Conservation (phyloP, 177 flowering plant species). For the Vitis hybrid region DNA sequence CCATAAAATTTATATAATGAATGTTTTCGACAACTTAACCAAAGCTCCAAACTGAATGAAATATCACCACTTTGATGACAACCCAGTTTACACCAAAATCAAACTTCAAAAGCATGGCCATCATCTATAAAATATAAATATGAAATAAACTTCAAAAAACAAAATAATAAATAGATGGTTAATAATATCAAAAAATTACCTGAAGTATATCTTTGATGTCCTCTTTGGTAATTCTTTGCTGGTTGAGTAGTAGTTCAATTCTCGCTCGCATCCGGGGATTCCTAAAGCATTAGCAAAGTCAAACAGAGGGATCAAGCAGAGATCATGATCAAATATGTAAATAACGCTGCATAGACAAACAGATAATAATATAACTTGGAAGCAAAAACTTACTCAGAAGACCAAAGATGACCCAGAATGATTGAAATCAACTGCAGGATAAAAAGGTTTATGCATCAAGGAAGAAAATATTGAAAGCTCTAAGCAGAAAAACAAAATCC, state of each 20-base stretch:
- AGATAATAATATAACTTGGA: not conserved
- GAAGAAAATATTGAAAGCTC: slow-evolving; percentile 1
- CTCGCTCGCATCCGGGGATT: slow-evolving; percentile 77
- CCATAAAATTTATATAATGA: no score
- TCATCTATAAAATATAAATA: no score
- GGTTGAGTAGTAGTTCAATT: slow-evolving; percentile 83
- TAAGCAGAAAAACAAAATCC: not conserved
- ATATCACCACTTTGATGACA: no score
- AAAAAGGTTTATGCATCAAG: slow-evolving; percentile 2
- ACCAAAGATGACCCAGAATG: slow-evolving; percentile 94
- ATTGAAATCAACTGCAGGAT: slow-evolving; percentile 81
- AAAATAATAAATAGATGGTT: no score
- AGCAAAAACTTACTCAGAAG: slow-evolving; percentile 78
- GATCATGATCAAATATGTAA: not conserved
- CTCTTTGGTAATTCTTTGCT: slow-evolving; percentile 68
- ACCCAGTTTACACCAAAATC: no score
- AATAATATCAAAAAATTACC: slow-evolving; percentile 36
- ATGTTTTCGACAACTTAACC: no score
- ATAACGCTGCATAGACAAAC: not conserved
- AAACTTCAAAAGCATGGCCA: no score
- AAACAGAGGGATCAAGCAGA: not conserved
- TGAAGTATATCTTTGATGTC: slow-evolving; percentile 81
- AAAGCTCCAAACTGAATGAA: no score
- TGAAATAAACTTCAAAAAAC: no score
- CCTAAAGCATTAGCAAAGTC: slow-evolving; percentile 27